Evolutionary conservation across 306 rosid species (phyloP), one percentile per base, ranked within the genome.

Genomic region (Sicyos edulis): DNA sequence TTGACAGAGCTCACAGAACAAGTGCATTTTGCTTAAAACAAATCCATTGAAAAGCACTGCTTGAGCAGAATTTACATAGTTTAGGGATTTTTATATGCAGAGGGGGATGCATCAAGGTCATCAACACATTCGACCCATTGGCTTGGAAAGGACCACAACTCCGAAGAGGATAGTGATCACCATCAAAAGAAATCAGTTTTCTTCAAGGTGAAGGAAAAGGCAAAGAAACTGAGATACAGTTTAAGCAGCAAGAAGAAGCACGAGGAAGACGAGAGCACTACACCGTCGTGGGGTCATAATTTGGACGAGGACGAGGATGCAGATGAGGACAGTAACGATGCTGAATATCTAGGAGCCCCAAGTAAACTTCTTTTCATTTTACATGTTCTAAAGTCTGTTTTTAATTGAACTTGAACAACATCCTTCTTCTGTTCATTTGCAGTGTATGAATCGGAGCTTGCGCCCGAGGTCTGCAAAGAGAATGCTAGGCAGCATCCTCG

Each of bases 111-210:
- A 6, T 70, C 82, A 11, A 83, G 65, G 42, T 74, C 91, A 60
- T 71, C 87, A 10, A 32, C 79, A 45, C 21, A 69, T 0, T 8
- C 85, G 4, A 63, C 92, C 1, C 70, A 79, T 15, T 56, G 78
- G 71, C 32, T 63, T 20, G 80, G 42, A 16, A 85, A 78, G 80
- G 76, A 82, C 54, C 85, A 77, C 47, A 93, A 85, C 70, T 37
- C 50, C 0, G 90, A 88, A 62, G 96, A 90, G 52, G 91, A 88
- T 60, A 87, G 80, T 11, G 69, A 80, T 72, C 87, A 73, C 75
- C 91, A 78, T 79, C 96, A 77, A 59, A 90, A 88, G 90, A 93
- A 93, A 82, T 93, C 98, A 22, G 95, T 93, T 68, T 87, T 91
- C 67, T 57, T 87, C 56, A 93, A 88, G 82, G 96, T 93, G 71